phyloP scores from a whole-genome alignment of 495 filamentous ascomycete species.

The Aspergillus bertholletiae region DNA sequence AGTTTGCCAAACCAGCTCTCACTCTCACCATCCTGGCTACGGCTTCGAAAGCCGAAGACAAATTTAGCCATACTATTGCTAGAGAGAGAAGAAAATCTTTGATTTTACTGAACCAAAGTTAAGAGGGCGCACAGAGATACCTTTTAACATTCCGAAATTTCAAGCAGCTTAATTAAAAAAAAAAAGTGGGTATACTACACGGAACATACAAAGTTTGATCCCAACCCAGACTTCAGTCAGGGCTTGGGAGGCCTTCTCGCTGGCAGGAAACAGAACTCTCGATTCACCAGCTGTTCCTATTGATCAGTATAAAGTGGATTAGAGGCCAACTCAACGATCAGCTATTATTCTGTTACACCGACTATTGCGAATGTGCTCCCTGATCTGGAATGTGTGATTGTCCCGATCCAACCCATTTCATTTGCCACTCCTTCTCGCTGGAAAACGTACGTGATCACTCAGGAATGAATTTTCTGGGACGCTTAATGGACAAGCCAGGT shows the following conservation, averaged over 20 bases:
- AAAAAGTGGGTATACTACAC: slow-evolving; percentile 7
- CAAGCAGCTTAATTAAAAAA: slow-evolving; percentile 6
- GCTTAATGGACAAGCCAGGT: not conserved
- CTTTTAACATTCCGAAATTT: not conserved
- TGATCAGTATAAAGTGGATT: not conserved
- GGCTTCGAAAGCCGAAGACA: slow-evolving; percentile 1
- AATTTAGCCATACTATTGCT: slow-evolving; percentile 8
- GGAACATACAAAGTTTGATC: not conserved
- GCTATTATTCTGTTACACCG: not conserved
- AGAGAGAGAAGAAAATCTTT: not conserved
- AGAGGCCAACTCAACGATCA: not conserved
- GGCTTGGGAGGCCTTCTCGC: not conserved
- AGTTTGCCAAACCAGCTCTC: slow-evolving; percentile 7
- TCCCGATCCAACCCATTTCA: not conserved
- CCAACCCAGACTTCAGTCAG: not conserved
- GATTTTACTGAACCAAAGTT: not conserved
- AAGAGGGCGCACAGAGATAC: not conserved
- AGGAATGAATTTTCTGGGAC: not conserved
- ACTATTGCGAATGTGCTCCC: not conserved
- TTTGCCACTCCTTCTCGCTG: not conserved
- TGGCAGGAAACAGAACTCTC: too few relatives aligned
- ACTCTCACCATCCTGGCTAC: slow-evolving; percentile 1
- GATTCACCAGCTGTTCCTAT: too few relatives aligned
- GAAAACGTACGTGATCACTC: too few relatives aligned
- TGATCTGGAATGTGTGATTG: not conserved